Conservation (phyloP, 805 yeast genomes). For the Teunomyces kruisii region DNA sequence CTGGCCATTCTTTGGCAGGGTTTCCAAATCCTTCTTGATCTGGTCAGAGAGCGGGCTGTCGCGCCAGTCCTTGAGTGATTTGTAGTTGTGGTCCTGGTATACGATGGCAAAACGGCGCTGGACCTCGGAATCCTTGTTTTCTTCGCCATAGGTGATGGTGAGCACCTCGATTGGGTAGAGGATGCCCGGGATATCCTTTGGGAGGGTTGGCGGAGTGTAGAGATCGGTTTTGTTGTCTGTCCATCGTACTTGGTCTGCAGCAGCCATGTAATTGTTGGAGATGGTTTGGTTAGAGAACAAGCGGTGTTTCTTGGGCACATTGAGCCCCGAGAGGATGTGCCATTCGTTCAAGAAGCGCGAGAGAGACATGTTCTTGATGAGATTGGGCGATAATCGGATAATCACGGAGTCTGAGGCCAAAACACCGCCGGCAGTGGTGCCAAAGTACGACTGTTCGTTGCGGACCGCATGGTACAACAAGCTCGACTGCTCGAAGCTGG, state of each 20-base stretch:
- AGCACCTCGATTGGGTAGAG: slow-evolving; percentile 26
- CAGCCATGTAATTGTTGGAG: slow-evolving; percentile 10
- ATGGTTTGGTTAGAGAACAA: slow-evolving; percentile 16
- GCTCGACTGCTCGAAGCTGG: slow-evolving; percentile 9
- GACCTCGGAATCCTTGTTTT: neutral
- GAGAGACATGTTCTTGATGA: slow-evolving; percentile 16
- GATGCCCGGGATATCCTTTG: slow-evolving; percentile 25
- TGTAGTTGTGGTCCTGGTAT: slow-evolving; percentile 9
- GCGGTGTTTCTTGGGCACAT: slow-evolving; percentile 16
- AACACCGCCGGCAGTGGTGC: no score
- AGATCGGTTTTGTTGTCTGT: slow-evolving; percentile 1
- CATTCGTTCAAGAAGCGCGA: slow-evolving; percentile 35
- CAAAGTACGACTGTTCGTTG: neutral
- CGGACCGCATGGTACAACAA: slow-evolving; percentile 19
- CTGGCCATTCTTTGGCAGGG: no score
- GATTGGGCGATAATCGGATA: slow-evolving; percentile 26
- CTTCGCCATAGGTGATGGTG: neutral
- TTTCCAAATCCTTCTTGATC: no score
- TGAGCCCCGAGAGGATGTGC: slow-evolving; percentile 28
- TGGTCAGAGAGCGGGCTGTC: no score
- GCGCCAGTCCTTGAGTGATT: slow-evolving; percentile 6
- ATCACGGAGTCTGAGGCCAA: slow-evolving; percentile 13
- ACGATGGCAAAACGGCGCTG: slow-evolving; percentile 9
- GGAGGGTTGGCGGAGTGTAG: slow-evolving; percentile 23
- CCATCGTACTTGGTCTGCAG: no score